Evolutionary conservation across 805 yeast species (phyloP), one percentile per base, ranked within the genome.

Genomic region (Metschnikowia aberdeeniae): DNA sequence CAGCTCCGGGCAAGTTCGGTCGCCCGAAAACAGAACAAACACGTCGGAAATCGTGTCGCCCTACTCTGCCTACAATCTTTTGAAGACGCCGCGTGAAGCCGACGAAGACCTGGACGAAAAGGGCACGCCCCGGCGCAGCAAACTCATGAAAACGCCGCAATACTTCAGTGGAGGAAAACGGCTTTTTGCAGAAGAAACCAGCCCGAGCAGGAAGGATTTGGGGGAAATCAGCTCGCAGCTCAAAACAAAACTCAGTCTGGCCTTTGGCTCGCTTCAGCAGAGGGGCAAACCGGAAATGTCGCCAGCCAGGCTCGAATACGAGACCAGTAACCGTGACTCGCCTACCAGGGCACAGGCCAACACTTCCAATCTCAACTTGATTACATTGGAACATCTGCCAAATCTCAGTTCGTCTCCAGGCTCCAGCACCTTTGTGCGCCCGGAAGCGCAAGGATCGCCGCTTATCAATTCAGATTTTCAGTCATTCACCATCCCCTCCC

Each of bases 161-260:
- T 71, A 55, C 49, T 68, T 70, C 49, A 63, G 69, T 28, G 66
- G 72, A 1, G 75, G 72, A 5, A 63, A 60, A 42, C 63, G 64
- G 41, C 57, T 70, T 19, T 70, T 68, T 42, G 56, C 56, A 27
- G 70, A 64, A 14, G 70, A 65, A 10, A 27, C 50, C 22, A 47
- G 49, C 38, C 56, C 56, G 24, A 55, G 49, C 34, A 59, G 55
- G 31, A 72, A 66, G 33, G 73, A 67, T 28, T 56, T 71, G 39
- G 55, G 61, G 8, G 73, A 67, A 44, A 71, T 71, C 38, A 68
- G 72, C 47, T 48, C 61, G 24, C 72, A 68, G 50, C 54, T 71
- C 36, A 68, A 67, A 44, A 64, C 57, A 44, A 59, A 59, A 49
- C 56, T 71, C 34, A 66, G 67, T 42, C 65, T 65, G 49, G 76